phyloP scores from a whole-genome alignment of 805 yeast species.

The Wickerhamiella cacticola region DNA sequence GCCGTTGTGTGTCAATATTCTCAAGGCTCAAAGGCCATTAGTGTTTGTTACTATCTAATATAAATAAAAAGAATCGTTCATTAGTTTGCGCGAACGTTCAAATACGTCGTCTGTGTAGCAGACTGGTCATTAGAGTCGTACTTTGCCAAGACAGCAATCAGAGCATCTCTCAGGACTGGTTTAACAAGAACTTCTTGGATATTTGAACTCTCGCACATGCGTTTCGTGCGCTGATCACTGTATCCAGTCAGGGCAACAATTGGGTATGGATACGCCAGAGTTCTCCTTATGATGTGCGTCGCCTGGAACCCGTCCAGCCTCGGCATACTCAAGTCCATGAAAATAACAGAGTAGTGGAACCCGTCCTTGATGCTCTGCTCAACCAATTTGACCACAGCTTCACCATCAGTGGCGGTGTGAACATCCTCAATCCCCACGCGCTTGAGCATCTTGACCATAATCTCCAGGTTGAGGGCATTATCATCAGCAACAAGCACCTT shows the following conservation, averaged over 20 bases:
- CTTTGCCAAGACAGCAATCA: conserved; percentile 43
- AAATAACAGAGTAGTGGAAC: conserved; percentile 29
- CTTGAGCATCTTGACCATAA: conserved; percentile 67
- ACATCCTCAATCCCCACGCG: conserved; percentile 64
- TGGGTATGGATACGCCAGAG: conserved; percentile 53
- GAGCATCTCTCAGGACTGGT: conserved; percentile 65
- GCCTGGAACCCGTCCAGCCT: conserved; percentile 25
- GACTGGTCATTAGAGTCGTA: conserved; percentile 21
- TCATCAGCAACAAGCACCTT: conserved; percentile 78
- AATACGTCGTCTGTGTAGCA: not conserved
- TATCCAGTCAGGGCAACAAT: conserved; percentile 88
- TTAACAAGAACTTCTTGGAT: conserved; percentile 81
- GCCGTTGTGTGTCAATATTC: too few relatives aligned
- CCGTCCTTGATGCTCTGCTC: conserved; percentile 33
- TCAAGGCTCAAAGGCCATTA: too few relatives aligned
- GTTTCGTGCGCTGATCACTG: conserved; percentile 76
- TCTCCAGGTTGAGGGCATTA: conserved; percentile 85
- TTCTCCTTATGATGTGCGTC: conserved; percentile 42
- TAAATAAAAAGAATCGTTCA: not conserved
- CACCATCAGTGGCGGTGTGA: conserved; percentile 76
- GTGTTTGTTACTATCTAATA: too few relatives aligned
- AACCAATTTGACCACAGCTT: conserved; percentile 66
- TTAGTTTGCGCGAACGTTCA: not conserved
- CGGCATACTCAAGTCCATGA: conserved; percentile 28
- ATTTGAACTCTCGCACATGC: conserved; percentile 66